A percentile compares a stretch with the other conserved stretches of the same genome.
phyloP scores from a whole-genome alignment of 78 protist species.

The Isochrysis galbana region DNA sequence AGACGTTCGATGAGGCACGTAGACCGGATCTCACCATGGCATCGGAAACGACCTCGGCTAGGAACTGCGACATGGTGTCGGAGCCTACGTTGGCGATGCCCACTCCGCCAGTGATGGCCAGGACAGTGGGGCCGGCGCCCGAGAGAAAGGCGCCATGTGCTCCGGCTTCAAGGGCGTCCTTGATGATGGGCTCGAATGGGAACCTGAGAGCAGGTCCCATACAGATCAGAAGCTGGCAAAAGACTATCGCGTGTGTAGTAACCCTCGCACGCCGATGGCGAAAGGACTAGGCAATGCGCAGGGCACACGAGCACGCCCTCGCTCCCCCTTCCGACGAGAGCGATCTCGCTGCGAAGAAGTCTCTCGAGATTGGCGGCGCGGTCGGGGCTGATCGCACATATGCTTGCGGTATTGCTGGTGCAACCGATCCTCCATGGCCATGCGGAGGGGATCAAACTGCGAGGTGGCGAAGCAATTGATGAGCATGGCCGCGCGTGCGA shows the following conservation, averaged over 20 bases:
- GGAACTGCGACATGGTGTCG: slow-evolving; percentile 26
- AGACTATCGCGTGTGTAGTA: no score
- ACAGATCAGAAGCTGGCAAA: no score
- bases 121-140: slow-evolving; percentile 65
- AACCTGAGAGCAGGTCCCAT: no score
- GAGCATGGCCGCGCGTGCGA: slow-evolving; percentile 50
- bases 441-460: neutral
- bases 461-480: slow-evolving; percentile 1
- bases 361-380: no score
- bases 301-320: no score
- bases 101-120: neutral
- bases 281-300: no score
- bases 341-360: no score
- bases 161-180: slow-evolving; percentile 58
- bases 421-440: neutral
- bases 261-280: no score
- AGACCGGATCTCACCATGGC: no score
- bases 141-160: slow-evolving; percentile 61
- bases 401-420: slow-evolving; percentile 8
- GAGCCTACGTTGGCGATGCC: neutral
- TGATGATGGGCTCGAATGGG: slow-evolving; percentile 24
- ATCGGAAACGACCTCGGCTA: neutral
- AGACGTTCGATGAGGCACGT: no score
- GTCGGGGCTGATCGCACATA: no score
- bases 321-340: no score